Base-by-base conservation (phyloP, 345 rosid genomes). In the Syzygium oleosum region DNA sequence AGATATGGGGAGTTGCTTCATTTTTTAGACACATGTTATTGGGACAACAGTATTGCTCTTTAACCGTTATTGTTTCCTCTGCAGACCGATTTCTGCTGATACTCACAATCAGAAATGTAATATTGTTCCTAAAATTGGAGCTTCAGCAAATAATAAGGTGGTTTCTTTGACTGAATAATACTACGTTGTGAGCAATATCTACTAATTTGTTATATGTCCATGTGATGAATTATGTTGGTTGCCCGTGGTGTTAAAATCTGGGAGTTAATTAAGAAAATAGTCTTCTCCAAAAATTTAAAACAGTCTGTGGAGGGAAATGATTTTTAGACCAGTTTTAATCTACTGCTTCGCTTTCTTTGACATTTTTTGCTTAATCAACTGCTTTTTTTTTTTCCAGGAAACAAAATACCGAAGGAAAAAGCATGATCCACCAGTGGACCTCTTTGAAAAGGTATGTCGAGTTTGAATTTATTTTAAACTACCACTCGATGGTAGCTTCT, bases 401-500 rank as follows among this genome's bases (percentile, higher is more conserved):
- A 51, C 22, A 17, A 91, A 90, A 34, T 55, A 61, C 23, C 56
- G 91, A 84, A 43, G 27, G 15, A 85, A 89, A n/a, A 90, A 89
- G 84, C 87, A 78, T 34, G 90, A 92, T 84, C 90, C 91, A 56
- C 91, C 93, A 13, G 84, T 86, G 51, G 90, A 91, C 51, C 85
- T 87, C 78, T 92, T 93, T 65, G 89, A 78, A 58, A 91, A 93
- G 94, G 94, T 92, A 51, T 19, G 86, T 53, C 19, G 63, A 53
- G 86, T 41, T 31, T 85, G 38, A 85, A 34, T 31, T 52, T 54
- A 29, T 52, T n/a, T 5, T 27, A 21, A 52, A 38, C 83, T 53
- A 85, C 86, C 83, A 85, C 21, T 54, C n/a, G 19, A 29, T 22
- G 41, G 86, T 16, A 41, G 49, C 58, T 54, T 52, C 41, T 52